Evolutionary conservation across 352 stramenopile genomes (phyloP).

Genomic region (Globisporangium spinosum): DNA sequence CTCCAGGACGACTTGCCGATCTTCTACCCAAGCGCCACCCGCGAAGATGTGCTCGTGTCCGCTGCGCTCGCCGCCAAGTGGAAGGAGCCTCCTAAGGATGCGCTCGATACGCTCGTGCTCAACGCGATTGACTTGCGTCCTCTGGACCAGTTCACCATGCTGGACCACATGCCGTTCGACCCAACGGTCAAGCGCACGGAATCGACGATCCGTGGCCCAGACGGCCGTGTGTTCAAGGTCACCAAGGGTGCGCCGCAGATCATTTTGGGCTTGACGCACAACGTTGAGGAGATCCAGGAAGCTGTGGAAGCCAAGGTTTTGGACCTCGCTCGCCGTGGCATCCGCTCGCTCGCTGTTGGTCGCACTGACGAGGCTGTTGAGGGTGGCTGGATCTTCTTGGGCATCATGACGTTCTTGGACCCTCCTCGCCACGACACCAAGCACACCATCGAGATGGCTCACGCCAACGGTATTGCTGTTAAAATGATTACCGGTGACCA

Average conservation of each 20-base stretch:
- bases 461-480: conserved; percentile 91
- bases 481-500: conserved; percentile 98
- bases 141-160: conserved; percentile 81
- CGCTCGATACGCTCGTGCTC: conserved; percentile 90
- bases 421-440: conserved; percentile 94
- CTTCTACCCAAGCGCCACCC: conserved; percentile 70
- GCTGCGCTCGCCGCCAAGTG: conserved; percentile 92
- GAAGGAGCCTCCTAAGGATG: conserved; percentile 92
- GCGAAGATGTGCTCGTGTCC: conserved; percentile 88
- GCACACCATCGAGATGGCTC: conserved; percentile 89
- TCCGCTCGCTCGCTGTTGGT: conserved; percentile 87
- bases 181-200: conserved; percentile 90
- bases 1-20: conserved; percentile 90
- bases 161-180: conserved; percentile 84
- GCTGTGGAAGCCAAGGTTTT: conserved; percentile 87
- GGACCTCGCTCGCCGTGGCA: conserved; percentile 83
- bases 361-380: conserved; percentile 71
- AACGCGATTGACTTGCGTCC: conserved; percentile 84
- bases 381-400: conserved; percentile 90
- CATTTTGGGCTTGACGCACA: conserved; percentile 79
- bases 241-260: conserved; percentile 94
- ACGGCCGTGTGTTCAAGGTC: conserved; percentile 89
- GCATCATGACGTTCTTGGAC: conserved; percentile 95
- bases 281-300: conserved; percentile 77
- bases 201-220: conserved; percentile 79